Percentiles rank a stretch among this genome's conserved stretches.
phyloP scores from a whole-genome alignment of 768 basidiomycete genomes.

The Collybia sordida region DNA sequence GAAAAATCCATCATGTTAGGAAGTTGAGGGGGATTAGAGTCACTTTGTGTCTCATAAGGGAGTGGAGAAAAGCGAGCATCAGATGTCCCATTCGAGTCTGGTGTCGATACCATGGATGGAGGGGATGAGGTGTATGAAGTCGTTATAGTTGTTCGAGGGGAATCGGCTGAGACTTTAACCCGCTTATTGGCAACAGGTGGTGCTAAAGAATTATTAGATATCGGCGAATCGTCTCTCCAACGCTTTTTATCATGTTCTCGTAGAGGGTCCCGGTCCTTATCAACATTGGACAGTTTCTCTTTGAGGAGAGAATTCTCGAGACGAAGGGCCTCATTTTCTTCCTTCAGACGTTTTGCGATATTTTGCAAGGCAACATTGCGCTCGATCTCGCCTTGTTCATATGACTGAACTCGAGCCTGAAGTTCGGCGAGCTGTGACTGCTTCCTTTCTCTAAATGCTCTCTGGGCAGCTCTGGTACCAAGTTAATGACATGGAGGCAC shows the following conservation, averaged over 20 bases:
- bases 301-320: constrained; percentile 65
- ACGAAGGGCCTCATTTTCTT: constrained; percentile 78
- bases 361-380: constrained; percentile 82
- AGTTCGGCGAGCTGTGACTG: constrained; percentile 86
- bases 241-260: constrained; percentile 53
- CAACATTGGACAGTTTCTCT: constrained; percentile 43
- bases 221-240: constrained; percentile 50
- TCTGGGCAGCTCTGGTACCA: constrained; percentile 71
- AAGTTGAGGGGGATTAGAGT: constrained; percentile 21
- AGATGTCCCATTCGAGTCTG: constrained; percentile 36
- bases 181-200: constrained; percentile 35
- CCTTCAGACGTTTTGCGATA: constrained; percentile 81
- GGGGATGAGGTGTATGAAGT: constrained; percentile 41
- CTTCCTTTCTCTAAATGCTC: constrained; percentile 88
- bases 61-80: constrained; percentile 32
- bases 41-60: constrained; percentile 30
- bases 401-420: constrained; percentile 80
- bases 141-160: constrained; percentile 32
- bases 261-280: constrained; percentile 31
- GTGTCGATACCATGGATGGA: constrained; percentile 53
- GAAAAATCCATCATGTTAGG: constrained; percentile 31
- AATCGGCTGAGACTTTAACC: constrained; percentile 21
- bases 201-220: constrained; percentile 23
- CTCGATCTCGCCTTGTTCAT: constrained; percentile 90
- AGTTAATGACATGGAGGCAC: constrained; percentile 1